Conservation (phyloP, 192 early-diverging fungal genomes). For the Pilaira anomala region DNA sequence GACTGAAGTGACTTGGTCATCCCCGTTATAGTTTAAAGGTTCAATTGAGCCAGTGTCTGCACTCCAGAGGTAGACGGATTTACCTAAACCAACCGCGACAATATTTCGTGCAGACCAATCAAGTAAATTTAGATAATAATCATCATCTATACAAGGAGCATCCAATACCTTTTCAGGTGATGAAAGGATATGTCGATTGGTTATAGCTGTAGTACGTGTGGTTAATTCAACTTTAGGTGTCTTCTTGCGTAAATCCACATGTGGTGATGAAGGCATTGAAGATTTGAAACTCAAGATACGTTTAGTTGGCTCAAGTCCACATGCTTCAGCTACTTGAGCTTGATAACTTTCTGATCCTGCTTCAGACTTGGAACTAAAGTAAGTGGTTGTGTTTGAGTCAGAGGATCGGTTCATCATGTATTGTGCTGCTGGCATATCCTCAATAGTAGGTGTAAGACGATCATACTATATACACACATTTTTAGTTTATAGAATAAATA, state of each 20-base stretch:
- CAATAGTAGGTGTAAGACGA: background rate
- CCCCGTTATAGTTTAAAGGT: slow-evolving; percentile 42
- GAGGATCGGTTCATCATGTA: background rate
- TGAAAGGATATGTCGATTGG: slow-evolving; percentile 70
- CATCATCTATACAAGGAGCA: slow-evolving; percentile 84
- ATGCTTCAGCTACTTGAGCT: background rate
- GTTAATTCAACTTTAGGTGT: slow-evolving; percentile 54
- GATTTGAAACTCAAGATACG: background rate
- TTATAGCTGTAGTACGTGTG: slow-evolving; percentile 21
- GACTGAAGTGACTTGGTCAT: slow-evolving; percentile 70
- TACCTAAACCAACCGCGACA: slow-evolving; percentile 83
- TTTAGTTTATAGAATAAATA: background rate
- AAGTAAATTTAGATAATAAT: slow-evolving; percentile 94
- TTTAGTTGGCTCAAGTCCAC: background rate
- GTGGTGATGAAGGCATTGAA: background rate
- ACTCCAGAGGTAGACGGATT: slow-evolving; percentile 90
- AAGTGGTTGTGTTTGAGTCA: too few relatives aligned
- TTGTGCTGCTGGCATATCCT: background rate
- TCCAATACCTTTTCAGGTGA: slow-evolving; percentile 84
- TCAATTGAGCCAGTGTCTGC: slow-evolving; percentile 68
- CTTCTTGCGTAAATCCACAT: slow-evolving; percentile 37
- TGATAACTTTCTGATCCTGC: background rate
- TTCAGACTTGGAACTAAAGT: background rate
- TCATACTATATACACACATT: background rate
- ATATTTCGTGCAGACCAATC: slow-evolving; percentile 86